Evolutionary conservation across 805 yeast species (phyloP).

Genomic region (Candida pseudoglaebosa): DNA sequence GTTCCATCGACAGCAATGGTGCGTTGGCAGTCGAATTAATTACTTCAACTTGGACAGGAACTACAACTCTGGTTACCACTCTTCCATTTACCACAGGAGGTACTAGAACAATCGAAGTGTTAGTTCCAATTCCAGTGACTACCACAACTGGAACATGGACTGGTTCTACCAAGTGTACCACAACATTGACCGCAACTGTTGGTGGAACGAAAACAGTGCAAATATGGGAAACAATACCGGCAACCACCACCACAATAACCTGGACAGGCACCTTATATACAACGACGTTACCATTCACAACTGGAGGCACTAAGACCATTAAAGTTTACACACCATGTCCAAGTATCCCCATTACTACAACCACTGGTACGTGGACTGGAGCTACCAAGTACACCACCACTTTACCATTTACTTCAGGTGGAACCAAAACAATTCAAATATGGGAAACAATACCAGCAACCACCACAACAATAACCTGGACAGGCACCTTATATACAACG

Average conservation of each 20-base stretch:
- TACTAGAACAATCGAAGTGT: conserved; percentile 17
- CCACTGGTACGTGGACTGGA: not conserved
- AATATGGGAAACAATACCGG: conserved; percentile 10
- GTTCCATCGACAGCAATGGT: conserved; percentile 10
- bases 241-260: conserved; percentile 8
- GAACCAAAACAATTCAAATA: conserved; percentile 6
- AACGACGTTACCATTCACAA: conserved; percentile 8
- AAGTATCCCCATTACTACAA: conserved; percentile 1
- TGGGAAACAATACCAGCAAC: not conserved
- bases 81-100: conserved; percentile 12
- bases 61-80: conserved; percentile 18
- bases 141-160: conserved; percentile 7
- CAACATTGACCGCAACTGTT: conserved; percentile 9
- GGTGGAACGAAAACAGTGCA: conserved; percentile 8
- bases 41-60: conserved; percentile 19
- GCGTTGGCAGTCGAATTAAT: conserved; percentile 7
- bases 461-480: not conserved
- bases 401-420: conserved; percentile 2
- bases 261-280: conserved; percentile 11
- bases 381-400: not conserved
- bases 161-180: conserved; percentile 9
- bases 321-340: not conserved
- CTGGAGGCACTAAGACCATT: conserved; percentile 7
- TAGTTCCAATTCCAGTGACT: conserved; percentile 14
- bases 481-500: conserved; percentile 2